Conservation (phyloP, 2,329 filamentous ascomycete species). For the Fusarium pininemorale region DNA sequence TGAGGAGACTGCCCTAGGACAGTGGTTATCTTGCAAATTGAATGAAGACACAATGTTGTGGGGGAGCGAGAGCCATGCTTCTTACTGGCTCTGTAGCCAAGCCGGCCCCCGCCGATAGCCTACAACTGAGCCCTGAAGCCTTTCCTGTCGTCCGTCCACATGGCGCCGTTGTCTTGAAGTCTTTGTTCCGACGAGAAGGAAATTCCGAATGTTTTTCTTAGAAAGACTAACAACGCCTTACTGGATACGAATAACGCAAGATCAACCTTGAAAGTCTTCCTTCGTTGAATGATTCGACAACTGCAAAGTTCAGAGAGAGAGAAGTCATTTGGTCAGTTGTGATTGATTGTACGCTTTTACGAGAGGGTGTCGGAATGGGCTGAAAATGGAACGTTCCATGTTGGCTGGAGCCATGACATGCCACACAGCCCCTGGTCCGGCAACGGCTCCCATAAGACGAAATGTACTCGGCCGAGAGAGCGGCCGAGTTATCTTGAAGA, state of each 20-base stretch:
- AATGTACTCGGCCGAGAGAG: constrained; percentile 24
- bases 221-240: background rate
- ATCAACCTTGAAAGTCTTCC: background rate
- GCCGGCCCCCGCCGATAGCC: constrained; percentile 33
- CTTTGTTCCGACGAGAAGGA: background rate
- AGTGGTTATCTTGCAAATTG: constrained; percentile 2
- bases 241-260: background rate
- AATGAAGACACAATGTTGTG: constrained; percentile 1
- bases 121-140: background rate
- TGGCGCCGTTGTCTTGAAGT: background rate
- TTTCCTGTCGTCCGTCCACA: background rate
- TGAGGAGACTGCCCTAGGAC: background rate
- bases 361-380: background rate
- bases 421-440: constrained; percentile 18
- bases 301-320: background rate
- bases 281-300: background rate
- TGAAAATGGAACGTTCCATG: constrained; percentile 35
- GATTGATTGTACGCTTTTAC: background rate
- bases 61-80: constrained; percentile 7
- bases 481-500: constrained; percentile 23
- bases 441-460: constrained; percentile 12
- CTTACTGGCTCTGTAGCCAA: constrained; percentile 22
- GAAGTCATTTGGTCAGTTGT: background rate
- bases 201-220: background rate
- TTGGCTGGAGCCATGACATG: constrained; percentile 30